Base-by-base conservation (phyloP, 2,329 filamentous ascomycete genomes). In the Microcyclospora tardicrescens region DNA sequence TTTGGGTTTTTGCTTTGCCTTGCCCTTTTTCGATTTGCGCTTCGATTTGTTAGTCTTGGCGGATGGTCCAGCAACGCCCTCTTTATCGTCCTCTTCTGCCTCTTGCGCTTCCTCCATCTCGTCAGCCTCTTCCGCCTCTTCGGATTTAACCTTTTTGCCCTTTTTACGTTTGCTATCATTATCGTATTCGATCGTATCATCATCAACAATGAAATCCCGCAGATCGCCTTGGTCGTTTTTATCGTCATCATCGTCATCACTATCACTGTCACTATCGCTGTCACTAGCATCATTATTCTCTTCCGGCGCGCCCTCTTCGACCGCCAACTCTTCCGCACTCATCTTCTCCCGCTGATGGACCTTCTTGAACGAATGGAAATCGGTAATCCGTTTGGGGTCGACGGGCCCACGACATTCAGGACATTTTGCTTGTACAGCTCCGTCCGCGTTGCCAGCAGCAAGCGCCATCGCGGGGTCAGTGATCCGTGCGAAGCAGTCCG, bases 401-500 rank as follows among this genome's bases (percentile, higher is more conserved):
- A 91, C 71, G 3, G 62, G 59, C 2, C 73, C 75, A 40, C 85
- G 77, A 54, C 86, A 94, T 38, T 80, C 72, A 4, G 84, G 84
- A 57, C 87, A 95, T 55, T 73, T 80, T 29, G 75, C 66, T 40
- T 65, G 64, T 16, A 50, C 47, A 5, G 57, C 63, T 8, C 39
- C 42, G 36, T 44, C 49, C 14, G 82, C 79, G 28, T 77, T 66
- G 5, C 78, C 81, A 41, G 75, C 67, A 19, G 65, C 71, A 32
- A 81, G 62, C 12, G 65, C 66, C 38, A 68, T 64, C 2, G 68
- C 61, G 3, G 77, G 75, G 44, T 84, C 82, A 0, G 70, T 69
- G 34, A 93, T 70, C 39, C 72, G 75, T 5, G 75, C 70, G 43
- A 91, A 77, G 55, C 86, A 94, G 45, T 86, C 80, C 1, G 71